Evolutionary conservation across 2,329 filamentous ascomycete species (phyloP), one percentile per base, ranked within the genome.

Genomic region (Neophaeococcomyces aloes): DNA sequence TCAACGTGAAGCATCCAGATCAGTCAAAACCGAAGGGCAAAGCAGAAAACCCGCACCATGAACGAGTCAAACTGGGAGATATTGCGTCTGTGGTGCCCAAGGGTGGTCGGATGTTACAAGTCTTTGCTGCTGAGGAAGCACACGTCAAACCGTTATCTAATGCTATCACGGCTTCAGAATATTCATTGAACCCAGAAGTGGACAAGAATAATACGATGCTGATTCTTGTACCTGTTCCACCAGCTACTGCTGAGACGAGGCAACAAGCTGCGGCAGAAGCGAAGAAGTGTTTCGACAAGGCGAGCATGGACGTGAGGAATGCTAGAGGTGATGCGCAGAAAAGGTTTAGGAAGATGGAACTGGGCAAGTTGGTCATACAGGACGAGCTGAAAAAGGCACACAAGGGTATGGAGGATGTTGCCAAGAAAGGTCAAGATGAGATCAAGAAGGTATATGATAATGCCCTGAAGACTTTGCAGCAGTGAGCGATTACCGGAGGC

Each of bases 1-100:
- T 80, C 37, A 68, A 64, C 46, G 75, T 79, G 45, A 65, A 62
- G 37, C 39, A 42, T 29, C 39, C 39, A n/a, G 39, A 42, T 27
- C 39, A 42, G 15, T 42, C 39, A 2, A 58, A 56, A 14, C 70
- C 66, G 38, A 63, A 66, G 39, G 71, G 73, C 17, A 72, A 78
- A 48, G 65, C 70, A 48, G 68, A 70, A 35, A 27, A 46, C 15
- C 32, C 34, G 8, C 53, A 55, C 29, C 51, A 54, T 19, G 61
- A 61, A 15, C 72, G 62, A 1, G 67, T 74, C 38, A 69, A 65
- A 49, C 54, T 85, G 39, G 69, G 72, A 7, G 79, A 83, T 56
- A 56, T 85, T 45, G 80, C 79, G 2, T 79, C 82, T 56, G 76
- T 84, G 13, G 66, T 83, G 30, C 76, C 78, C 0, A 78, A 79